Evolutionary conservation across 1,284 basidiomycete species (phyloP), one percentile per base, ranked within the genome.

Genomic region (Ceraceosorus bombacis): DNA sequence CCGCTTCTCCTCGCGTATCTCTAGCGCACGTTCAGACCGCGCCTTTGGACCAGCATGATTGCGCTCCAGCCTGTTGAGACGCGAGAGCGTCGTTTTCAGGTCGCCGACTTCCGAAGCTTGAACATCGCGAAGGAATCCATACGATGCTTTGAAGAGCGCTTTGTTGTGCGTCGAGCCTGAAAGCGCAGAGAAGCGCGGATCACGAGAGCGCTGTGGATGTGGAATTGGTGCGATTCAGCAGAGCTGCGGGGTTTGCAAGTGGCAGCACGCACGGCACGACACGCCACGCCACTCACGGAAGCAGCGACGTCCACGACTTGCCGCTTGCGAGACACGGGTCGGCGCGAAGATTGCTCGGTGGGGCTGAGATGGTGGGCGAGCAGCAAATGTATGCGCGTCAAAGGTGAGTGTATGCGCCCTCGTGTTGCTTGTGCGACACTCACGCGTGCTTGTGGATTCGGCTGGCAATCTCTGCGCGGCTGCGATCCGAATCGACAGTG

Each of bases 101-200:
- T 83, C 83, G 37, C 76, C 70, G 9, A 92, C 81, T 75, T 97
- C 93, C 6, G 80, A 79, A 49, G 80, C 78, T 72, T 88, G 88
- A 61, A 88, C 74, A 1, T 84, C 83, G 1, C 85, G 81, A 17
- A 96, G 81, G 78, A 97, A 97, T 0, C 81, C 81, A 72, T 96
- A 97, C 39, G 86, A 85, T 52, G 84, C 79, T 15, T 82, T 82
- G 75, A 91, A 94, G 37, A 86, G 84, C 57, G 85, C 80, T 0
- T 82, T 71, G 51, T 87, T 85, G 66, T 87, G 84, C 60, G 84
- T 81, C n/a, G 90, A 90, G 5, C 85, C 78, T 1, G 81, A 82
- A 9, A 89, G 78, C 9, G 85, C 82, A 38, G 89, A 82, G 80
- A 97, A 97, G 51, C 93, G 85, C 2, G 94, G 93, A 79, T 97